Percentiles rank a stretch among this genome's conserved stretches.
Evolutionary conservation across 75 land plant species (phyloP).

Genomic region (Chamaecyparis obtusa): DNA sequence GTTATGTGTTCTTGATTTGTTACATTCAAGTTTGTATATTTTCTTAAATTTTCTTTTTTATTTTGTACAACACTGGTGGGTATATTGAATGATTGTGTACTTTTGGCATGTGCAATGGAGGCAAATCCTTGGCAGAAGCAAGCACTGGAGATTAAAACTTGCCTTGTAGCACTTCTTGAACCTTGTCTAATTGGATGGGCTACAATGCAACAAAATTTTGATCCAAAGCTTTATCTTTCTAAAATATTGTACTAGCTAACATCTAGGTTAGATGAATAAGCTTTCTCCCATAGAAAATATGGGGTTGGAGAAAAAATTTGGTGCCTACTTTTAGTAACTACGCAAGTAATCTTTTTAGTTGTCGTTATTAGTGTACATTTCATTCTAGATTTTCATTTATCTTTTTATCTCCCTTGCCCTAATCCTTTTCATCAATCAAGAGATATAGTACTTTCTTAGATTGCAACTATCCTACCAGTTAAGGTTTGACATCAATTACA

Average conservation of each 20-base stretch:
- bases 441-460: too few relatives aligned
- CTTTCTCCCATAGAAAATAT: neutral
- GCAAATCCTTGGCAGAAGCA: slow-evolving; percentile 94
- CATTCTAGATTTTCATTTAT: neutral
- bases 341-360: neutral
- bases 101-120: slow-evolving; percentile 84
- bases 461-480: too few relatives aligned
- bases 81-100: slow-evolving; percentile 82
- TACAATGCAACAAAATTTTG: slow-evolving; percentile 85
- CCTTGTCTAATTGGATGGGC: slow-evolving; percentile 97
- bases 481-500: too few relatives aligned
- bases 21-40: neutral
- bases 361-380: neutral
- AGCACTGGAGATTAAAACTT: slow-evolving; percentile 82
- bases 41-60: neutral
- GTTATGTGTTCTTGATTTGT: too few relatives aligned
- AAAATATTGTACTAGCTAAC: slow-evolving; percentile 91
- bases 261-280: slow-evolving; percentile 56
- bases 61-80: slow-evolving; percentile 73
- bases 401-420: too few relatives aligned
- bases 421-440: too few relatives aligned
- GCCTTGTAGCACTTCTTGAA: slow-evolving; percentile 94
- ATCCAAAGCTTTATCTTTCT: slow-evolving; percentile 90
- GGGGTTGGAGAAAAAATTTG: neutral
- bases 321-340: neutral